A percentile compares a stretch with the other conserved stretches of the same genome.
These are phyloP conservation scores for Lactarius hatsudake DNA, from an alignment of 768 basidiomycete species.

Conservation along the genomic window DNA sequence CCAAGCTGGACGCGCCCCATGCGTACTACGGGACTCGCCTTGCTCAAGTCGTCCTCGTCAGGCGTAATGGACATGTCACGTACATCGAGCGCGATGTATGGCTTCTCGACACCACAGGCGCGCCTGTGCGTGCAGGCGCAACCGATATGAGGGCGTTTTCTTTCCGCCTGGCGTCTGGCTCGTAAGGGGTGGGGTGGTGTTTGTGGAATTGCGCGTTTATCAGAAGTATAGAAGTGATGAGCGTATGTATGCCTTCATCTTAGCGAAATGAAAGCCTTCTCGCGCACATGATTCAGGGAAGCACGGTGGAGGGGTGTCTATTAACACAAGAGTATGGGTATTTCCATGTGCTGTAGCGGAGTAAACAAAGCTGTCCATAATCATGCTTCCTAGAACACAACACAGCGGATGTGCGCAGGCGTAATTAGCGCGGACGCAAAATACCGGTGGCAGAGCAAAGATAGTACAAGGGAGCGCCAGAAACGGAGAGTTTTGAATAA, in stretches of 20 bases:
- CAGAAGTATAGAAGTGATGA: constrained; percentile 5
- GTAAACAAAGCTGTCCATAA: constrained; percentile 25
- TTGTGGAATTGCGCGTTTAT: constrained; percentile 15
- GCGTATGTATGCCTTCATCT: not conserved
- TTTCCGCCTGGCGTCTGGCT: constrained; percentile 38
- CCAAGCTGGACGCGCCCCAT: constrained; percentile 9
- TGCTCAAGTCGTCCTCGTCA: constrained; percentile 68
- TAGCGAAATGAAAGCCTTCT: constrained; percentile 8
- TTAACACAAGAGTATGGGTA: constrained; percentile 23
- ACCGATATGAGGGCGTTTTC: constrained; percentile 50
- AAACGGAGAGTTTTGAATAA: constrained; percentile 25
- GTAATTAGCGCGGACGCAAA: constrained; percentile 22
- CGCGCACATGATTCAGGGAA: constrained; percentile 18
- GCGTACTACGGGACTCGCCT: constrained; percentile 65
- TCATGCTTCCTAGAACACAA: constrained; percentile 28
- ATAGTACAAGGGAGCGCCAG: constrained; percentile 24
- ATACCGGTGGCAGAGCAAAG: constrained; percentile 22
- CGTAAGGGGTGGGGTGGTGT: not conserved
- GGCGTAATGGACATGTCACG: constrained; percentile 53
- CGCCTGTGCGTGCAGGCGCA: constrained; percentile 39
- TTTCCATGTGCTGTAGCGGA: constrained; percentile 26
- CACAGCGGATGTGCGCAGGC: constrained; percentile 15
- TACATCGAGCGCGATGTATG: constrained; percentile 76
- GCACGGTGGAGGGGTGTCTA: constrained; percentile 17
- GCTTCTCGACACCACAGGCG: constrained; percentile 43